Conservation (phyloP, 768 basidiomycete genomes). For the Boletus tylopilopsis region DNA sequence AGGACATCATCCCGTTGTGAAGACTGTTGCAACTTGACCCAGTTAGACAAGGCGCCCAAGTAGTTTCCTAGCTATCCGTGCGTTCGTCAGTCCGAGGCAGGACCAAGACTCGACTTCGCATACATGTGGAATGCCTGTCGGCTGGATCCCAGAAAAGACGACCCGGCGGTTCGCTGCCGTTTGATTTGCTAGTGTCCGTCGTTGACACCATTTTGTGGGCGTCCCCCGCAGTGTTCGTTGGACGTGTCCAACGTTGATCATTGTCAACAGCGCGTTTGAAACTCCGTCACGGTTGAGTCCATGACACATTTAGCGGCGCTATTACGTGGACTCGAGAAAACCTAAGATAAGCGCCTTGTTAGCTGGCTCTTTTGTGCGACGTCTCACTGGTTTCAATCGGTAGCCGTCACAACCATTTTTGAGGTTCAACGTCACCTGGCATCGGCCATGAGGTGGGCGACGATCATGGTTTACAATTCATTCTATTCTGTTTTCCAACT, state of each 20-base stretch:
- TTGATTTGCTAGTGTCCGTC: background rate
- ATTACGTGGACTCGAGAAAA: too few species aligned
- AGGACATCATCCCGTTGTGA: conserved; percentile 57
- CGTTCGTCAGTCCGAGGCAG: conserved; percentile 3
- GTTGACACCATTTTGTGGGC: conserved; percentile 1
- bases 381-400: too few species aligned
- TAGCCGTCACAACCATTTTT: too few species aligned
- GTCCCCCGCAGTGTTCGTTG: conserved; percentile 3
- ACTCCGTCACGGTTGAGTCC: conserved; percentile 30
- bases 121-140: conserved; percentile 89
- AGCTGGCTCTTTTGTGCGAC: too few species aligned
- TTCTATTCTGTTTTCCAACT: too few species aligned
- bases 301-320: too few species aligned
- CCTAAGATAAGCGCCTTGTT: too few species aligned
- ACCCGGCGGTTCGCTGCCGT: conserved; percentile 30
- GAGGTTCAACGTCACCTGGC: too few species aligned
- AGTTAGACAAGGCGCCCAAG: conserved; percentile 85
- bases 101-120: conserved; percentile 15
- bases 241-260: conserved; percentile 12
- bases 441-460: too few species aligned
- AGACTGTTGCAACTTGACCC: conserved; percentile 75
- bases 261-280: conserved; percentile 26
- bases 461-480: too few species aligned
- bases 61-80: conserved; percentile 80
- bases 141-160: conserved; percentile 91